Evolutionary conservation across 2,329 filamentous ascomycete species (phyloP).

Genomic region (Mollisia scopiformis): DNA sequence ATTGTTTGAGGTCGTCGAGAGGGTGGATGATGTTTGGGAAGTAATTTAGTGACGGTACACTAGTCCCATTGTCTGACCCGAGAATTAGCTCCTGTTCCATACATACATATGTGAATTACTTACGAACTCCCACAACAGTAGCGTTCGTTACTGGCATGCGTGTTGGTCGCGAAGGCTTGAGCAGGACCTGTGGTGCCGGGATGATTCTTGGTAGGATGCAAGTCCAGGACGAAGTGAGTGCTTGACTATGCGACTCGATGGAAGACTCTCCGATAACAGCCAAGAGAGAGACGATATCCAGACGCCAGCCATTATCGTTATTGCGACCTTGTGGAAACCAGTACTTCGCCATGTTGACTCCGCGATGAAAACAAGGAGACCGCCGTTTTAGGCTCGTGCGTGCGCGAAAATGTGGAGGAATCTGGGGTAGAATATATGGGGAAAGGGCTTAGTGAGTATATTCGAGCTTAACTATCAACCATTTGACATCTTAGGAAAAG

Average conservation of each 20-base stretch:
- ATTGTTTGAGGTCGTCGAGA: slow-evolving; percentile 51
- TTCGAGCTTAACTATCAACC: too few relatives aligned
- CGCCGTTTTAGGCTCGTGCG: too few relatives aligned
- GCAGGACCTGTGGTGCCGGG: slow-evolving; percentile 64
- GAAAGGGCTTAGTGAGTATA: too few relatives aligned
- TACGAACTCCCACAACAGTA: slow-evolving; percentile 55
- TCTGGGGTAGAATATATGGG: too few relatives aligned
- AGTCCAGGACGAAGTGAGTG: slow-evolving; percentile 59
- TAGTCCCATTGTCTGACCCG: slow-evolving; percentile 50
- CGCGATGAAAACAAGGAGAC: neutral
- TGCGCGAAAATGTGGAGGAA: too few relatives aligned
- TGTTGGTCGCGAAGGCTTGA: slow-evolving; percentile 56
- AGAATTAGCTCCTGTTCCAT: neutral
- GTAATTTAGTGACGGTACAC: slow-evolving; percentile 59
- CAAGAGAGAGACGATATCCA: slow-evolving; percentile 65
- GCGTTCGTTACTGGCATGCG: slow-evolving; percentile 58
- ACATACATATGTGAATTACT: neutral
- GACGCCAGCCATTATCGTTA: slow-evolving; percentile 49
- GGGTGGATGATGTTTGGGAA: slow-evolving; percentile 64
- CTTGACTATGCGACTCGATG: slow-evolving; percentile 60
- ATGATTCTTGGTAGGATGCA: slow-evolving; percentile 63
- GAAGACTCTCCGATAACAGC: slow-evolving; percentile 65
- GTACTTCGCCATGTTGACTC: slow-evolving; percentile 14
- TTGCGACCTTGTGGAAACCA: slow-evolving; percentile 49
- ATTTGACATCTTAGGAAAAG: too few relatives aligned